A percentile compares a stretch with the other conserved stretches of the same genome.
Conservation (phyloP, 441 rosid species). For the Erysimum cheiri region DNA sequence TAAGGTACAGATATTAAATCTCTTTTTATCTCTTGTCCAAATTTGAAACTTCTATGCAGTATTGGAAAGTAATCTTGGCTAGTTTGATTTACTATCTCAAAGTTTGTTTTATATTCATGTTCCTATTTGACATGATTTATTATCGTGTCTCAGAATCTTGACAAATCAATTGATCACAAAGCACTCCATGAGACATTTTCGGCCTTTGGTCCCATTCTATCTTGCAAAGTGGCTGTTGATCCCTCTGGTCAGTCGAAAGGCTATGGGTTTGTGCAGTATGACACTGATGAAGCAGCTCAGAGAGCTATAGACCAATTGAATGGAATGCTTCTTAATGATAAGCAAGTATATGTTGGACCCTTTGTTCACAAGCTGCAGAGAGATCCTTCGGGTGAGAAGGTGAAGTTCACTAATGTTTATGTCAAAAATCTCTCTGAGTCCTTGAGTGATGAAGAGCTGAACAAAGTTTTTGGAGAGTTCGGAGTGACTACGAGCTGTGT, state of each 20-base stretch:
- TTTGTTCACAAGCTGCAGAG: conserved; percentile 75
- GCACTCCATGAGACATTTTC: conserved; percentile 68
- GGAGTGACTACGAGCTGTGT: conserved; percentile 68
- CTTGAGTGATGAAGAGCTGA: conserved; percentile 64
- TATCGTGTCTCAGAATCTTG: conserved; percentile 55
- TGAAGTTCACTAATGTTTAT: conserved; percentile 65
- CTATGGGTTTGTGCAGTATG: conserved; percentile 74
- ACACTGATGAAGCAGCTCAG: conserved; percentile 67
- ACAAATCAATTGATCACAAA: conserved; percentile 70
- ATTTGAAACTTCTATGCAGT: not conserved
- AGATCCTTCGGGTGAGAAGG: conserved; percentile 48
- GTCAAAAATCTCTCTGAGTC: conserved; percentile 68
- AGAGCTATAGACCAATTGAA: conserved; percentile 65
- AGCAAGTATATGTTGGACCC: conserved; percentile 75
- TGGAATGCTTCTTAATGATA: conserved; percentile 80
- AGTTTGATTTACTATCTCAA: not conserved
- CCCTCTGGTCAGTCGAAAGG: conserved; percentile 70
- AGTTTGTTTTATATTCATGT: not conserved
- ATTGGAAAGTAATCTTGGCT: conserved; percentile 13
- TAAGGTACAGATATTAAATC: conserved; percentile 51
- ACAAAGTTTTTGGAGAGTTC: conserved; percentile 60
- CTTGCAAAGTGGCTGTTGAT: conserved; percentile 72
- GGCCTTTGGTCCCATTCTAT: conserved; percentile 67
- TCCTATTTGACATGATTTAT: conserved; percentile 8
- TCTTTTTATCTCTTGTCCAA: not conserved